Base-by-base conservation (phyloP, 805 yeast genomes). In the Candida xyloterini region DNA sequence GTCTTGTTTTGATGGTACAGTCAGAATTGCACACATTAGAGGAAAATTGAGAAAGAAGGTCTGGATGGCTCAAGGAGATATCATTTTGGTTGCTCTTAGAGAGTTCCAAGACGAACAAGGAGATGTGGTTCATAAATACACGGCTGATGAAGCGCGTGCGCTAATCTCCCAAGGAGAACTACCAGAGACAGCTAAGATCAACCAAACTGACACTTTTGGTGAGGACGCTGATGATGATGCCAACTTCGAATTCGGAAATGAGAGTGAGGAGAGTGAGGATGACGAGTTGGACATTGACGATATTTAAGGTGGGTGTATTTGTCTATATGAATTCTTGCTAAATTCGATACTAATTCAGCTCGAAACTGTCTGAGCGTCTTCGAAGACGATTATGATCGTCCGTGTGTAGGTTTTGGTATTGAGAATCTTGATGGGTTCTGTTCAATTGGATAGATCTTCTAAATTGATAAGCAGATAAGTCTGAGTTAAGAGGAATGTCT, bases 41-140 rank as follows among this genome's bases (percentile, higher is more conserved):
- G 99, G 99, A 58, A 93, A 93, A 65, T 78, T 93, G 71, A 86
- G 99, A 78, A 93, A 93, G 83, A 93, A 91, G 79, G 99, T 93
- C 46, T 93, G 99, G 99, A 90, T 93, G 88, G 86, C 86, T 33
- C 98, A 89, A 67, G 99, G 99, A 72, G 99, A 93, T 65, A 93
- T 93, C 56, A 88, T 93, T 54, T 73, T 93, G 61, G 93, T 91
- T 33, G 90, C 96, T 7, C 78, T 93, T 57, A 89, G 99, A 76
- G 99, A 93, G 60, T 93, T 93, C 80, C 97, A 93, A 70, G 97
- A 91, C 60, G 96, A 87, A 48, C 95, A 86, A 66, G 93, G 97
- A 74, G 99, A 93, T 65, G 97, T 93, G 53, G 91, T 93, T 43
- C 95, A 91, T 67, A 93, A 93, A 70, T 93, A 84, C 70, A 88